phyloP scores from a whole-genome alignment of 495 filamentous ascomycete species.

The Penicillium cosmopolitanum region DNA sequence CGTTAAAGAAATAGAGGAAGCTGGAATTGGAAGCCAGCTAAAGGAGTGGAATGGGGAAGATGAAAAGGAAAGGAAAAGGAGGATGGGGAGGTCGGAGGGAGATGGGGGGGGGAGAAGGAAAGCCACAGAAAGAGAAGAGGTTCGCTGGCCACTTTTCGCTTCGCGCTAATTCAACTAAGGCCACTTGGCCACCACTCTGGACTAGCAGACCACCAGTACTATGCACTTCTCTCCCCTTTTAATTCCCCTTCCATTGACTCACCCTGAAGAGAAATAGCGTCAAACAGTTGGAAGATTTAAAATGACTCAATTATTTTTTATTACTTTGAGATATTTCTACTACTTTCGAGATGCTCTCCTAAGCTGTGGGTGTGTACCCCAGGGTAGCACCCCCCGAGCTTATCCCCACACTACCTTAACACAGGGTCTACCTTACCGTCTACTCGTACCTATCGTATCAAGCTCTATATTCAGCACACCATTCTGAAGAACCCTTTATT shows the following conservation, averaged over 20 bases:
- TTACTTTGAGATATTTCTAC: neutral
- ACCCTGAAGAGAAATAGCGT: neutral
- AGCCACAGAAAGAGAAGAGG: constrained; percentile 38
- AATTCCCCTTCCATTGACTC: constrained; percentile 18
- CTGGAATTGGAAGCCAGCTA: constrained; percentile 62
- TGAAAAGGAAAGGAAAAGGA: constrained; percentile 43
- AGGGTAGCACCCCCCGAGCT: constrained; percentile 20
- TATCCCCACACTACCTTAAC: constrained; percentile 25
- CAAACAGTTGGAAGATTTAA: too few relatives aligned
- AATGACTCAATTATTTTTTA: too few relatives aligned
- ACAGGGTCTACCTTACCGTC: constrained; percentile 18
- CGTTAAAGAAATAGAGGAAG: constrained; percentile 33
- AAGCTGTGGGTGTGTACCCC: constrained; percentile 17
- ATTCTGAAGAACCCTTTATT: neutral
- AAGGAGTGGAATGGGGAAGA: constrained; percentile 49
- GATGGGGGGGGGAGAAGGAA: constrained; percentile 41
- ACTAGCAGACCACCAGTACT: too few relatives aligned
- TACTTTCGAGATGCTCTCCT: neutral
- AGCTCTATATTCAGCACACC: constrained; percentile 1
- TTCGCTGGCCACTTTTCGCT: constrained; percentile 52
- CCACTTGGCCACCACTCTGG: constrained; percentile 44
- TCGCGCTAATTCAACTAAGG: constrained; percentile 51
- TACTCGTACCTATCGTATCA: too few relatives aligned
- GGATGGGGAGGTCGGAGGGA: constrained; percentile 24
- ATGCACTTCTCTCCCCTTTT: neutral